phyloP scores from a whole-genome alignment of 2,329 filamentous ascomycete genomes.

The Aspergillus jensenii region DNA sequence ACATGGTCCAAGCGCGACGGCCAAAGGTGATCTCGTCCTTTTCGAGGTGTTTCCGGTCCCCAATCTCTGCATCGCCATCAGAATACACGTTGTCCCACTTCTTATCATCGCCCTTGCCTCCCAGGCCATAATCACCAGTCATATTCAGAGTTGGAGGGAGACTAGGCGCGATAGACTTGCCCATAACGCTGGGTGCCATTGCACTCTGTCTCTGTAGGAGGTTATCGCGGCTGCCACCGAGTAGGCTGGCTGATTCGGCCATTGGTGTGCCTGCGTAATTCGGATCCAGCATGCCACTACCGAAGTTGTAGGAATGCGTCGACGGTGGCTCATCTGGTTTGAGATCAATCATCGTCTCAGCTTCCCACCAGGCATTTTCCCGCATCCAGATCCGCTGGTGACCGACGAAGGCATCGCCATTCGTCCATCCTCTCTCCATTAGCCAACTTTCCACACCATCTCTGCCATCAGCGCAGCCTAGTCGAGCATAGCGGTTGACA shows the following conservation, averaged over 20 bases:
- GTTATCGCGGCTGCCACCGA: conserved; percentile 68
- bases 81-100: conserved; percentile 71
- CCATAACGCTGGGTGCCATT: conserved; percentile 51
- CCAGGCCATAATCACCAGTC: conserved; percentile 84
- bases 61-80: conserved; percentile 75
- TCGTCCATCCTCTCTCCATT: conserved; percentile 94
- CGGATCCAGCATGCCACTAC: conserved; percentile 65
- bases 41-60: conserved; percentile 72
- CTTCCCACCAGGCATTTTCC: conserved; percentile 95
- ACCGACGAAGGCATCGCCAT: conserved; percentile 90
- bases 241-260: conserved; percentile 60
- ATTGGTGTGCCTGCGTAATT: conserved; percentile 57
- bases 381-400: conserved; percentile 94
- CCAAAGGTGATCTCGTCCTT: conserved; percentile 62
- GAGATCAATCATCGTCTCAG: conserved; percentile 90
- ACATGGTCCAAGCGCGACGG: conserved; percentile 74
- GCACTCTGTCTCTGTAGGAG: conserved; percentile 49
- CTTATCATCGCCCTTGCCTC: conserved; percentile 76
- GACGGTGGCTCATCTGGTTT: conserved; percentile 60
- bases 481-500: conserved; percentile 71
- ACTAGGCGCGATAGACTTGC: conserved; percentile 53
- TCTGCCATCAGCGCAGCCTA: conserved; percentile 85
- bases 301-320: conserved; percentile 51
- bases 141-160: conserved; percentile 57
- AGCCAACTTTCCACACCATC: conserved; percentile 95